Evolutionary conservation across 2,329 filamentous ascomycete genomes (phyloP).

Genomic region (Fusarium praegraminearum): DNA sequence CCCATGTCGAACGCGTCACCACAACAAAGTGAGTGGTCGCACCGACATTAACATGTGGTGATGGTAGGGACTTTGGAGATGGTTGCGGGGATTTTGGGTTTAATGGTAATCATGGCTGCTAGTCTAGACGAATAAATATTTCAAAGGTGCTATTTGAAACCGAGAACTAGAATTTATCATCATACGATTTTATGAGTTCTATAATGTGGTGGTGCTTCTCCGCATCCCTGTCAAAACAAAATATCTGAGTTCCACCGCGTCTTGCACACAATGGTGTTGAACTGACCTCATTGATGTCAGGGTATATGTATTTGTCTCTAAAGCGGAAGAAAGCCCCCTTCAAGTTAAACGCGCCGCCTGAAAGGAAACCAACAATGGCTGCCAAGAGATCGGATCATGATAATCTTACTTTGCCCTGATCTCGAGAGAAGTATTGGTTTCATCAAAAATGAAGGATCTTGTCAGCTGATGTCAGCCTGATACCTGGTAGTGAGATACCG

Average conservation of each 20-base stretch:
- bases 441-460: background rate
- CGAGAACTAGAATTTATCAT: too few species aligned
- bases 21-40: background rate
- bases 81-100: background rate
- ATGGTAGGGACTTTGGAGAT: background rate
- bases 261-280: too few species aligned
- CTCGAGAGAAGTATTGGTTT: accelerated
- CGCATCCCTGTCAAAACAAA: too few species aligned
- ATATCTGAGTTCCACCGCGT: too few species aligned
- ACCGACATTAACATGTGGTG: background rate
- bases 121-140: too few species aligned
- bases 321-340: background rate
- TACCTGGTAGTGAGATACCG: background rate
- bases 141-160: background rate
- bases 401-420: background rate
- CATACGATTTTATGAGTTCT: too few species aligned
- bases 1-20: background rate
- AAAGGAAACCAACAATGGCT: background rate
- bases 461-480: background rate
- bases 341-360: accelerated
- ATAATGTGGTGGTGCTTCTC: too few species aligned
- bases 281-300: background rate
- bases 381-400: background rate
- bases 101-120: background rate
- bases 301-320: accelerated